phyloP scores from a whole-genome alignment of 2,329 filamentous ascomycete species.

The Immersiporthe knoxdaviesiana region DNA sequence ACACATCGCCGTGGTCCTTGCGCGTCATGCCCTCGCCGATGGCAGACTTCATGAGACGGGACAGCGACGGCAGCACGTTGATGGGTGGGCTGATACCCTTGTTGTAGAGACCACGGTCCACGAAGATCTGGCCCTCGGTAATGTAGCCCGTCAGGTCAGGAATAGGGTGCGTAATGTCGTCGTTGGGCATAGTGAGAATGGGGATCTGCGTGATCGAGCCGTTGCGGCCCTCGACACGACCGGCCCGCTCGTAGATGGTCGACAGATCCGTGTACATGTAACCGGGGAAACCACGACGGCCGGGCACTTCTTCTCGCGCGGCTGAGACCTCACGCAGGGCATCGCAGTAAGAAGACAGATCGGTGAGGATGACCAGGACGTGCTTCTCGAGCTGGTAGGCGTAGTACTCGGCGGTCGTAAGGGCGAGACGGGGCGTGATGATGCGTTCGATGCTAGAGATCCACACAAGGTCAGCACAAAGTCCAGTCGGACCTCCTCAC shows the following conservation, averaged over 20 bases:
- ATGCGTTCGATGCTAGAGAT: conserved; percentile 89
- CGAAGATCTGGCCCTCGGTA: conserved; percentile 97
- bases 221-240: conserved; percentile 94
- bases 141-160: conserved; percentile 99
- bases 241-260: conserved; percentile 98
- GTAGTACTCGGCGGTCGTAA: conserved; percentile 99
- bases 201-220: conserved; percentile 99
- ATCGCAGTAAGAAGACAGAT: conserved; percentile 97
- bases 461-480: conserved; percentile 24
- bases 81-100: conserved; percentile 98
- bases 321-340: conserved; percentile 98
- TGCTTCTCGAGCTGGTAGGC: conserved; percentile 99
- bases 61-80: conserved; percentile 96
- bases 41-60: conserved; percentile 99
- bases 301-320: conserved; percentile 96
- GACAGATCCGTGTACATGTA: conserved; percentile 99
- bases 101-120: conserved; percentile 92
- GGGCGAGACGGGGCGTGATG: conserved; percentile 95
- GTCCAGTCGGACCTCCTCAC: neutral
- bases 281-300: conserved; percentile 98
- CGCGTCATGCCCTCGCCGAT: conserved; percentile 97
- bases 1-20: conserved; percentile 96
- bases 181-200: conserved; percentile 99
- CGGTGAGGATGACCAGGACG: conserved; percentile 97
- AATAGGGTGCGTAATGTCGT: conserved; percentile 98